A percentile compares a stretch with the other conserved stretches of the same genome.
These are phyloP conservation scores for Daedaleopsis sinensis DNA, from an alignment of 768 basidiomycete species.

Conservation along the genomic window DNA sequence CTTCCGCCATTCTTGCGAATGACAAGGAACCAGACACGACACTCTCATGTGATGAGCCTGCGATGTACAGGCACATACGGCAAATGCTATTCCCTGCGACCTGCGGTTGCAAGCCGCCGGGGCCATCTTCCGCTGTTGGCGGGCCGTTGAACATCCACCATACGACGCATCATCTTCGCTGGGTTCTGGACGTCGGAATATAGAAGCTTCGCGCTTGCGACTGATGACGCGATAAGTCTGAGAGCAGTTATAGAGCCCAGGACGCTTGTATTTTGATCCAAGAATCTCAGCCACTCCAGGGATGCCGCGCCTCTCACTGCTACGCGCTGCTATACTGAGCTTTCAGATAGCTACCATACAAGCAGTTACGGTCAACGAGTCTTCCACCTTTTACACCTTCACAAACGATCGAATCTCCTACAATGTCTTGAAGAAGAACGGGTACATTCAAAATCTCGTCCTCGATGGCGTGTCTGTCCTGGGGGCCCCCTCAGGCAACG, in stretches of 20 bases:
- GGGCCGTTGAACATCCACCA: neutral
- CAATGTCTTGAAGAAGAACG: conserved; percentile 19
- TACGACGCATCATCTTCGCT: neutral
- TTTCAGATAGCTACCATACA: neutral
- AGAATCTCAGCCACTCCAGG: neutral
- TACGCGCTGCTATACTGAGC: neutral
- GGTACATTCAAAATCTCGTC: conserved; percentile 26
- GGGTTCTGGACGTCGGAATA: neutral
- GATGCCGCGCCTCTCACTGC: neutral
- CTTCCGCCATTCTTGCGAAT: neutral
- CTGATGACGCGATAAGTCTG: conserved; percentile 11
- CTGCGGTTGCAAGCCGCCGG: neutral
- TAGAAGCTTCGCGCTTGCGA: neutral
- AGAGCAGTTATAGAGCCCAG: neutral
- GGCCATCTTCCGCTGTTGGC: neutral
- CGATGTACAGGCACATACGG: too few species aligned
- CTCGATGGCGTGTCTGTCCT: conserved; percentile 23
- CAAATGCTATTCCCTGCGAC: neutral
- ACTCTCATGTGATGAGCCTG: too few species aligned
- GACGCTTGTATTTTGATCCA: neutral
- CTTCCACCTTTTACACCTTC: conserved; percentile 8
- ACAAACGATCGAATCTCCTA: conserved; percentile 15
- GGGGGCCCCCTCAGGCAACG: conserved; percentile 24
- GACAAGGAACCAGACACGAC: too few species aligned
- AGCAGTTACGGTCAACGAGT: conserved; percentile 15